Base-by-base conservation (phyloP, 1,284 basidiomycete species). In the Ganoderma lingzhi region DNA sequence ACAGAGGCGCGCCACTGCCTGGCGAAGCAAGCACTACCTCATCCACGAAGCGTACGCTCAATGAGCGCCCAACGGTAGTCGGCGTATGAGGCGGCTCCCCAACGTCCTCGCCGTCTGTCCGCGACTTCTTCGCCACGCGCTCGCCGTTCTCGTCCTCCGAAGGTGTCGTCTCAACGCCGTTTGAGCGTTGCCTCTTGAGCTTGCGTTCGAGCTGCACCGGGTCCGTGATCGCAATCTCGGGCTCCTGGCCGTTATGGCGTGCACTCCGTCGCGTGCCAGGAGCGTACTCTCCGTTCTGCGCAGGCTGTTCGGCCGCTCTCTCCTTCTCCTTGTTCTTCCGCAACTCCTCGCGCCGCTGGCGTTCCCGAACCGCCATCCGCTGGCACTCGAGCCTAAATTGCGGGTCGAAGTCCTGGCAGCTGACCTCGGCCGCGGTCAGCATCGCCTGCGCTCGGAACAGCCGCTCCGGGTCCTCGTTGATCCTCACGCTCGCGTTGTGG, bases 341-440 rank as follows among this genome's bases (percentile, higher is more conserved):
- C 67, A 84, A 82, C 70, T 90, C 90, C 28, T 88, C 87, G 76
- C 90, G 82, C 70, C 95, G 83, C 79, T 91, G 89, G 70, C 87
- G 82, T 81, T 97, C 93, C 42, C 97, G 85, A 61, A 82, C 87
- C 10, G 94, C 93, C 93, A 97, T 97, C 67, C 93, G 86, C 79
- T 94, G 92, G 79, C 97, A 99, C 78, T 98, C 97, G 39, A 91
- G 76, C 55, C 86, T 84, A 80, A 98, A 94, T 61, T 89, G 86
- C 0, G 89, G 87, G 78, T 99, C 98, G 78, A 98, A 96, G 75
- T 94, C 92, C 75, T 95, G 91, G 66, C 98, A 88, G 82, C 96
- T 93, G 70, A 98, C 91, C 77, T 95, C 87, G 0, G 96, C 89
- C 59, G 96, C 90, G 39, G 92, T 96, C 69, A 91, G 88, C 96